A percentile compares a stretch with the other conserved stretches of the same genome.
These are phyloP conservation scores for Leishmania mexicana DNA, from an alignment of 208 protist genomes.

Conservation along the genomic window DNA sequence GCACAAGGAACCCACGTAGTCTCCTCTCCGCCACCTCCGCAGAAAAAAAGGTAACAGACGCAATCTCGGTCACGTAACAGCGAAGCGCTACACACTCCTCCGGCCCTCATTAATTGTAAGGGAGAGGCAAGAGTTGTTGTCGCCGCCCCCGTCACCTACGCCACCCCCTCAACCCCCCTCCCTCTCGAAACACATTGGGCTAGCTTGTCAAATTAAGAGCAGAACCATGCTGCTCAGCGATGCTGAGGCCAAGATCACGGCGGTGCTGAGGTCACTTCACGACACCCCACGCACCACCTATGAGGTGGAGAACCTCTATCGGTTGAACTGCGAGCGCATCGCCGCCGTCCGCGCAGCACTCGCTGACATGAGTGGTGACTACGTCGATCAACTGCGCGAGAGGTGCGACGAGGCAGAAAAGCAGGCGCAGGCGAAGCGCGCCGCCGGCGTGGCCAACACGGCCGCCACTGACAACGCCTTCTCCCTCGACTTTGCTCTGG, in stretches of 20 bases:
- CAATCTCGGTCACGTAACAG: too few relatives aligned
- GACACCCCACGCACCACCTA: slow-evolving; percentile 63
- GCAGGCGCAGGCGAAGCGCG: slow-evolving; percentile 20
- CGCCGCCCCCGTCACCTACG: neutral
- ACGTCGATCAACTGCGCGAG: slow-evolving; percentile 42
- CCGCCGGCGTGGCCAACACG: neutral
- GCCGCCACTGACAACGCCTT: slow-evolving; percentile 35
- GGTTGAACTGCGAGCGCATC: slow-evolving; percentile 51
- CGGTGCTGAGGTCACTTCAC: slow-evolving; percentile 49
- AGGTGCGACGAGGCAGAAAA: slow-evolving; percentile 37
- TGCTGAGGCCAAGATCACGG: slow-evolving; percentile 38
- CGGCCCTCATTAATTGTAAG: neutral
- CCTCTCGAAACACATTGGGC: neutral
- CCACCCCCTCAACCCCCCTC: neutral
- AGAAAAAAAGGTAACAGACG: neutral
- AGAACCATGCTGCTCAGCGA: slow-evolving; percentile 39
- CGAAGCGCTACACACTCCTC: neutral
- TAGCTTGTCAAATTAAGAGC: neutral
- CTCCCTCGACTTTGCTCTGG: slow-evolving; percentile 42
- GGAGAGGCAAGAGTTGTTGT: neutral
- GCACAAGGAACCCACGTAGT: neutral
- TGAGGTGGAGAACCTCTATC: slow-evolving; percentile 53
- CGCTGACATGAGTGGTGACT: slow-evolving; percentile 51
- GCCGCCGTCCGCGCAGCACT: slow-evolving; percentile 30
- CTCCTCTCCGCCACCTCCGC: neutral